These are phyloP conservation scores for Peniophora sp. DNA, from an alignment of 1,284 basidiomycete genomes.

Conservation along the genomic window DNA sequence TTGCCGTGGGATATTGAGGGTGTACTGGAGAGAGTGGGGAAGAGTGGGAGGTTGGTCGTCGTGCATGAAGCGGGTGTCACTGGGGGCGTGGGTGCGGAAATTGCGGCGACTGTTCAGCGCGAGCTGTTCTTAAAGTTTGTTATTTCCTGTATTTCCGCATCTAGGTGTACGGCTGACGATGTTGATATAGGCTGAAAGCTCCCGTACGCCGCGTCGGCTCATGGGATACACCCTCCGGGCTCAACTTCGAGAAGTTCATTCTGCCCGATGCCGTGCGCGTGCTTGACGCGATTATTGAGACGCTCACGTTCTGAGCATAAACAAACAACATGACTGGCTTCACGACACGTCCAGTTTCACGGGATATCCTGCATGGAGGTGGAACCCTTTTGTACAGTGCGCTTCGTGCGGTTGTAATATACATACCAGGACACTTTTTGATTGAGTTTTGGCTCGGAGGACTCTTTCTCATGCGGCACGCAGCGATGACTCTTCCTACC, in stretches of 20 bases:
- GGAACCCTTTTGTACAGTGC: neutral
- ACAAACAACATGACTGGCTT: too few species aligned
- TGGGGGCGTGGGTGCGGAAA: constrained; percentile 81
- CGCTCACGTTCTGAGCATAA: constrained; percentile 63
- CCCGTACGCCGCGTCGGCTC: constrained; percentile 85
- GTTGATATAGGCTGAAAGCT: constrained; percentile 62
- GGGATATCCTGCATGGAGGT: neutral
- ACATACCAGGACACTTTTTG: neutral
- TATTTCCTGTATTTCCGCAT: too few species aligned
- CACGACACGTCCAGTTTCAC: neutral
- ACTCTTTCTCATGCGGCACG: too few species aligned
- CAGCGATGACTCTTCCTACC: too few species aligned
- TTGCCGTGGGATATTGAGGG: constrained; percentile 85
- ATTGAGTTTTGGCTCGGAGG: too few species aligned
- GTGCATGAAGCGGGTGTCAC: constrained; percentile 88
- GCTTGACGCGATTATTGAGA: constrained; percentile 79
- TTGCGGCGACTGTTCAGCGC: constrained; percentile 81
- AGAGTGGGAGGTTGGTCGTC: constrained; percentile 80
- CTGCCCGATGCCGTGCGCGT: constrained; percentile 82
- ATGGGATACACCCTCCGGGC: constrained; percentile 52
- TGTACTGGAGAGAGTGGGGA: constrained; percentile 73
- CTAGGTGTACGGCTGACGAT: constrained; percentile 70
- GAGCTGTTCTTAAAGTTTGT: constrained; percentile 77
- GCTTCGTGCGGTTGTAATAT: neutral
- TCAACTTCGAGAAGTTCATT: constrained; percentile 87